Conservation (phyloP, 75 land plant species). For the Larix kaempferi region DNA sequence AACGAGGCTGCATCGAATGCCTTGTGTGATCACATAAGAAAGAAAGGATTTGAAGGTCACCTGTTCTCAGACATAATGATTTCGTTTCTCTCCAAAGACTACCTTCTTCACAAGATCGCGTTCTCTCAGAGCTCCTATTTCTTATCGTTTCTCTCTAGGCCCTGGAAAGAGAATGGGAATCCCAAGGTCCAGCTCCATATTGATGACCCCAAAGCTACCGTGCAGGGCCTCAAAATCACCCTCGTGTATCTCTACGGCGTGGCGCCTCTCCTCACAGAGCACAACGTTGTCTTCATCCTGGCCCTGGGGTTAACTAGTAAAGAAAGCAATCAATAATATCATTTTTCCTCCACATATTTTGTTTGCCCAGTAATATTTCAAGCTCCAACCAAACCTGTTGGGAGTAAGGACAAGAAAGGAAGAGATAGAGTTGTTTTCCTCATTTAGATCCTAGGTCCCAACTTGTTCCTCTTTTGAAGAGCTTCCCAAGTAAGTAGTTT, state of each 20-base stretch:
- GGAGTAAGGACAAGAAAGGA: no score
- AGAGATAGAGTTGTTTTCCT: no score
- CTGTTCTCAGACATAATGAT: constrained; percentile 32
- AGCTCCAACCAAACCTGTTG: no score
- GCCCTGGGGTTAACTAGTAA: no score
- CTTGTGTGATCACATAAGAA: no score
- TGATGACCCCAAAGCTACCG: constrained; percentile 31
- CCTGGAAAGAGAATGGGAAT: constrained; percentile 31
- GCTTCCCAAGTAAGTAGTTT: no score
- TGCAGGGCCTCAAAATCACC: constrained; percentile 21
- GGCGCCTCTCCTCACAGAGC: constrained; percentile 11
- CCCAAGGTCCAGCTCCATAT: constrained; percentile 32
- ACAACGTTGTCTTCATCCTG: constrained; percentile 21
- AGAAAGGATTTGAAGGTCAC: background rate
- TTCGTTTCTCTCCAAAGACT: constrained; percentile 20
- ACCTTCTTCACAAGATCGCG: constrained; percentile 26
- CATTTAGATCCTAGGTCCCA: no score
- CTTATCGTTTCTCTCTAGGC: constrained; percentile 21
- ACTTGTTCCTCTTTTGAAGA: no score
- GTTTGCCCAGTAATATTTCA: no score
- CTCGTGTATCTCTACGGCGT: constrained; percentile 25
- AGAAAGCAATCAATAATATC: no score
- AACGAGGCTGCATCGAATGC: no score
- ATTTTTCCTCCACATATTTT: no score
- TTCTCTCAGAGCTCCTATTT: constrained; percentile 35